A percentile compares a stretch with the other conserved stretches of the same genome.
Conservation (phyloP, 768 basidiomycete genomes). For the Mycena venus region DNA sequence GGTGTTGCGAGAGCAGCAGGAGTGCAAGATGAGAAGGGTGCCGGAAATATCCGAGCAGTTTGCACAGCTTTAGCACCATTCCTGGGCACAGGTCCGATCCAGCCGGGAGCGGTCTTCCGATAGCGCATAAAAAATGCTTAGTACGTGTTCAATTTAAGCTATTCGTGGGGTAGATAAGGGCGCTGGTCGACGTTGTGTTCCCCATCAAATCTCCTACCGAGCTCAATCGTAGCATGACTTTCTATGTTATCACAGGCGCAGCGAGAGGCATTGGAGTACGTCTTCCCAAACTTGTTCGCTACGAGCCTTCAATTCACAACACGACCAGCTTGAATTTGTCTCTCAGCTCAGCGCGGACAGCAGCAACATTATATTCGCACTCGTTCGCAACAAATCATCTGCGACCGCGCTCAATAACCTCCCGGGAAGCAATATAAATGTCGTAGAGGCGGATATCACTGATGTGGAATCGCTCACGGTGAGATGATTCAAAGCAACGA, state of each 20-base stretch:
- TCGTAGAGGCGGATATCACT: conserved; percentile 14
- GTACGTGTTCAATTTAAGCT: no score
- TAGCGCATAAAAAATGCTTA: no score
- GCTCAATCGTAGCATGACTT: not conserved
- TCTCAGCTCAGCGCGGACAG: conserved; percentile 5
- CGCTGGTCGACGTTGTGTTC: not conserved
- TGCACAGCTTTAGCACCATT: no score
- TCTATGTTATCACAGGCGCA: conserved; percentile 14
- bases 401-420: not conserved
- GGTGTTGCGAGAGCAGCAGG: no score
- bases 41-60: no score
- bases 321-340: conserved; percentile 12
- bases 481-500: not conserved
- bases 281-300: not conserved
- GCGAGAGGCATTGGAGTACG: conserved; percentile 4
- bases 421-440: not conserved
- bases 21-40: no score
- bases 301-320: not conserved
- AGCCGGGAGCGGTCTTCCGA: no score
- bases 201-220: no score
- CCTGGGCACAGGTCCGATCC: no score
- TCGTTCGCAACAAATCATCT: not conserved
- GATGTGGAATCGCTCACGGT: not conserved
- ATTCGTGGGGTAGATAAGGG: no score
- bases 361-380: not conserved